A percentile compares a stretch with the other conserved stretches of the same genome.
Conservation (phyloP, 2,329 filamentous ascomycete species). For the Trichoderma sp. region DNA sequence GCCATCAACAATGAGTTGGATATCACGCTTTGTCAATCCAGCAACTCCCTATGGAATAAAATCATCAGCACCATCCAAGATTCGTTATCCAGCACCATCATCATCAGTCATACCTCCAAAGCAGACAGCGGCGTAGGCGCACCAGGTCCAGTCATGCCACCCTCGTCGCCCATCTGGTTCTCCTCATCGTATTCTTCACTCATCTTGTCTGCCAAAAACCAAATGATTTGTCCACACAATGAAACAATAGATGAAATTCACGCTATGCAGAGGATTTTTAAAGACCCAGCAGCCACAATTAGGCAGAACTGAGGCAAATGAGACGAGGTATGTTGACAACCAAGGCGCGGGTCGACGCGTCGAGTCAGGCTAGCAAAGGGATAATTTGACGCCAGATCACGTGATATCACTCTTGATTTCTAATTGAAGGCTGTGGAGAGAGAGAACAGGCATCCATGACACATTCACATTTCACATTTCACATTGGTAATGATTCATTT, state of each 20-base stretch:
- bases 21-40: constrained; percentile 90
- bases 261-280: background rate
- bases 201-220: constrained; percentile 35
- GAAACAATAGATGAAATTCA: background rate
- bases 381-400: constrained; percentile 39
- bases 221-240: background rate
- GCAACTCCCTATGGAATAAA: constrained; percentile 66
- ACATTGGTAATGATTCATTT: background rate
- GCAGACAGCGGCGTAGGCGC: constrained; percentile 87
- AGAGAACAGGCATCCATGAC: background rate
- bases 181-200: constrained; percentile 65
- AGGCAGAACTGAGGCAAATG: constrained; percentile 20
- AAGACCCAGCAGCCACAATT: background rate
- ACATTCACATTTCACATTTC: background rate
- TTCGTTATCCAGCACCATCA: background rate
- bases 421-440: constrained; percentile 2
- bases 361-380: constrained; percentile 27
- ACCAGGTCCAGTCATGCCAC: constrained; percentile 74
- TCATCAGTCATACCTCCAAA: constrained; percentile 67
- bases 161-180: constrained; percentile 64
- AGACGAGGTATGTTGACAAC: constrained; percentile 26
- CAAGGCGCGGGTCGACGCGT: constrained; percentile 38
- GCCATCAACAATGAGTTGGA: constrained; percentile 86
- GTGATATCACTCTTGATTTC: constrained; percentile 26
- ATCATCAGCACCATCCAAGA: background rate